phyloP scores from a whole-genome alignment of 208 protist species.

The Trypanosoma grayi region DNA sequence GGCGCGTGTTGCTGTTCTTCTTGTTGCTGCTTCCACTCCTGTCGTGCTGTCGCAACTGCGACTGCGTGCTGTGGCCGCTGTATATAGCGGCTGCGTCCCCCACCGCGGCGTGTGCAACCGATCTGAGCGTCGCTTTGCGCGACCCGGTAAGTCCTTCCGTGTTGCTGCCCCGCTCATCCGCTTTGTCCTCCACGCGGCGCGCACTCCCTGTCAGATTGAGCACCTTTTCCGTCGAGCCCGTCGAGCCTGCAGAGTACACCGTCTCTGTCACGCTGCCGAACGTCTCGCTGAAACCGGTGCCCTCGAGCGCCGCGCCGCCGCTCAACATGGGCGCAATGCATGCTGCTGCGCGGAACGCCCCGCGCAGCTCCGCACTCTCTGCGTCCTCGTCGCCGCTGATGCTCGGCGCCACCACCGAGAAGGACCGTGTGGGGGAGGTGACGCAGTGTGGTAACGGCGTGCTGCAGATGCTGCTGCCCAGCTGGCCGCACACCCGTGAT shows the following conservation, averaged over 20 bases:
- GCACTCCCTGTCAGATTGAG: not conserved
- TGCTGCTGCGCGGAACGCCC: not conserved
- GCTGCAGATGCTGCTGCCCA: not conserved
- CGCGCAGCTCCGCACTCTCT: not conserved
- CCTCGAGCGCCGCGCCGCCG: not conserved
- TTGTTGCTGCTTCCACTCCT: no score
- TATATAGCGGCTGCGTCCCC: no score
- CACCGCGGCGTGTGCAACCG: no score
- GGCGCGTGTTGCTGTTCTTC: no score
- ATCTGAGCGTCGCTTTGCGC: not conserved
- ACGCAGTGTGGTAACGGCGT: not conserved
- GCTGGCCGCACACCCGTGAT: no score
- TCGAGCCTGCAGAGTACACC: not conserved
- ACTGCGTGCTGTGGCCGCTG: no score
- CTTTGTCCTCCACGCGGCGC: not conserved
- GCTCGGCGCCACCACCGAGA: not conserved
- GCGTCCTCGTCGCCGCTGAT: not conserved
- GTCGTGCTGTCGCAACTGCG: no score
- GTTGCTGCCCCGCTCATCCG: no score
- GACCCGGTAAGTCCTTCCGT: not conserved
- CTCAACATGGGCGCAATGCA: not conserved
- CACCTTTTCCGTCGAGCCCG: not conserved
- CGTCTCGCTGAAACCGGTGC: not conserved
- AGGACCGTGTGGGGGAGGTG: not conserved
- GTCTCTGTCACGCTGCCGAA: conserved; percentile 5